These are phyloP conservation scores for Pisolithus albus DNA, from an alignment of 768 basidiomycete species.

Conservation along the genomic window DNA sequence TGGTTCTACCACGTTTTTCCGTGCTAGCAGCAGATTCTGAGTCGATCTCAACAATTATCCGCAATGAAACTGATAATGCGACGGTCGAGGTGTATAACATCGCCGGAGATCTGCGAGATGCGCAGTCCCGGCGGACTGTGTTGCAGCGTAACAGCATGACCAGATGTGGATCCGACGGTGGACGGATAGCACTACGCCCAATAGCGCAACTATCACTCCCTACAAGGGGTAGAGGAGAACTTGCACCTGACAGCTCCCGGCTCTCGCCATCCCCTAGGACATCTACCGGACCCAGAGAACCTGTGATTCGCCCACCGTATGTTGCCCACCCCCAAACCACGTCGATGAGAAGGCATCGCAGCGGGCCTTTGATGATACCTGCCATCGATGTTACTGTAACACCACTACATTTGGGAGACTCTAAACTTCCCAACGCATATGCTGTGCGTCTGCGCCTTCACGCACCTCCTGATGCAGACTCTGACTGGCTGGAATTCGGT, in stretches of 20 bases:
- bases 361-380: slow-evolving; percentile 58
- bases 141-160: slow-evolving; percentile 53
- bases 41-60: slow-evolving; percentile 47
- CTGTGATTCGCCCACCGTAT: slow-evolving; percentile 8
- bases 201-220: slow-evolving; percentile 20
- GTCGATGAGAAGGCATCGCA: slow-evolving; percentile 36
- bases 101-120: slow-evolving; percentile 49
- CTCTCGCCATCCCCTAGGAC: slow-evolving; percentile 18
- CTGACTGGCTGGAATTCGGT: slow-evolving; percentile 76
- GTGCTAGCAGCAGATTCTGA: slow-evolving; percentile 64
- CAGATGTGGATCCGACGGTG: slow-evolving; percentile 56
- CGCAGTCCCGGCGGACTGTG: slow-evolving; percentile 58
- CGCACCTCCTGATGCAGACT: slow-evolving; percentile 49
- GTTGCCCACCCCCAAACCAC: slow-evolving; percentile 18
- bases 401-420: slow-evolving; percentile 31
- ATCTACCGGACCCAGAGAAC: slow-evolving; percentile 10
- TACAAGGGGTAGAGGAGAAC: slow-evolving; percentile 15
- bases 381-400: slow-evolving; percentile 50
- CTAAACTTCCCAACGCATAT: slow-evolving; percentile 39
- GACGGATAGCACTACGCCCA: slow-evolving; percentile 48
- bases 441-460: slow-evolving; percentile 53
- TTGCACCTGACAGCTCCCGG: slow-evolving; percentile 14
- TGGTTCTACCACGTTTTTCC: slow-evolving; percentile 61
- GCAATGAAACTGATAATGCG: slow-evolving; percentile 48
- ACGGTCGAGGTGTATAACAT: slow-evolving; percentile 59